A percentile compares a stretch with the other conserved stretches of the same genome.
Evolutionary conservation across 1,284 basidiomycete genomes (phyloP).

Genomic region (Xerocomus amazonicus): DNA sequence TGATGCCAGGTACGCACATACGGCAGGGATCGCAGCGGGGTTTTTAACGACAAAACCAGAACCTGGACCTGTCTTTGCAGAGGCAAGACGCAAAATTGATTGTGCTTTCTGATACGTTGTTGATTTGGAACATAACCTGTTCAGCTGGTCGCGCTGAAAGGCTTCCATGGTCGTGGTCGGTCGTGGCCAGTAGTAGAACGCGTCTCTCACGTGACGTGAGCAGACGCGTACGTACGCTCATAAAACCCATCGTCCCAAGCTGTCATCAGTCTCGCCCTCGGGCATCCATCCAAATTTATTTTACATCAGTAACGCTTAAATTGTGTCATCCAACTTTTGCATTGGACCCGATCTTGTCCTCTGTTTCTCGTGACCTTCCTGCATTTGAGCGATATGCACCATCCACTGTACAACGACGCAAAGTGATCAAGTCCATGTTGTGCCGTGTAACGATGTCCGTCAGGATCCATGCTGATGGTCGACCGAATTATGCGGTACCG

Average conservation of each 20-base stretch:
- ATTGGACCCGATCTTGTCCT: slow-evolving; percentile 27
- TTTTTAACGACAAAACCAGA: slow-evolving; percentile 27
- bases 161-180: slow-evolving; percentile 22
- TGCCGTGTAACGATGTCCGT: slow-evolving; percentile 60
- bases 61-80: slow-evolving; percentile 25
- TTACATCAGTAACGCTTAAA: slow-evolving; percentile 53
- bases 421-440: slow-evolving; percentile 56
- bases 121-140: slow-evolving; percentile 17
- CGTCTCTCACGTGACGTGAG: slow-evolving; percentile 7
- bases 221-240: too few relatives aligned
- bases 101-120: slow-evolving; percentile 24
- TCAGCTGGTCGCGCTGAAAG: slow-evolving; percentile 17
- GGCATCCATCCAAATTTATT: slow-evolving; percentile 49
- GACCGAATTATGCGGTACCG: slow-evolving; percentile 51
- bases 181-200: neutral
- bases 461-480: slow-evolving; percentile 36
- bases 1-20: slow-evolving; percentile 33
- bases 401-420: slow-evolving; percentile 44
- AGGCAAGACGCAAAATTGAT: slow-evolving; percentile 23
- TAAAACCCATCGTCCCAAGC: slow-evolving; percentile 27
- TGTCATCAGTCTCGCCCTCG: slow-evolving; percentile 39
- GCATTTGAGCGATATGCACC: slow-evolving; percentile 9
- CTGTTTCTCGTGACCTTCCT: slow-evolving; percentile 24
- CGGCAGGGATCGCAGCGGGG: slow-evolving; percentile 21
- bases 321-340: slow-evolving; percentile 38